phyloP scores from a whole-genome alignment of 164 flowering plant species.

The Stephania cephalantha region DNA sequence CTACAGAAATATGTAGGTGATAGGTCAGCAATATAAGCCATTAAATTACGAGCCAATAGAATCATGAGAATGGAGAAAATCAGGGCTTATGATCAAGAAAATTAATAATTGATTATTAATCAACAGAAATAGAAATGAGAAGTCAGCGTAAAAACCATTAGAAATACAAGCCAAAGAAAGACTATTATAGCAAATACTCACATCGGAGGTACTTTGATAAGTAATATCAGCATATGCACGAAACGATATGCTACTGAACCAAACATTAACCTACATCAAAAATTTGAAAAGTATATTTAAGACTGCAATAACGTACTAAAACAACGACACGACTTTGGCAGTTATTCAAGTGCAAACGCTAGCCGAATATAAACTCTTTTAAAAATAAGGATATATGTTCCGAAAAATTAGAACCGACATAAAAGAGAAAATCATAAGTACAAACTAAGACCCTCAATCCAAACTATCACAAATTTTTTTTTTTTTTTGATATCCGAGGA shows the following conservation, averaged over 20 bases:
- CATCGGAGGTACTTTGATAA: slow-evolving; percentile 64
- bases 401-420: background rate
- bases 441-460: background rate
- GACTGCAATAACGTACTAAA: background rate
- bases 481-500: no score
- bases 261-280: slow-evolving; percentile 63
- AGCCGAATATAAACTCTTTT: no score
- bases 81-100: no score
- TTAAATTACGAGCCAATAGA: no score
- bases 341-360: no score
- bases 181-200: slow-evolving; percentile 33
- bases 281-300: slow-evolving; percentile 2
- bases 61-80: no score
- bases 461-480: background rate
- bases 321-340: background rate
- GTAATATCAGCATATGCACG: slow-evolving; percentile 69
- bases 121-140: background rate
- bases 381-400: no score
- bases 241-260: slow-evolving; percentile 75
- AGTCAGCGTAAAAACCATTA: background rate
- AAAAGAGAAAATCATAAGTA: background rate
- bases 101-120: no score
- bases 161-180: background rate
- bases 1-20: background rate
- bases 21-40: no score